Evolutionary conservation across 148 eudicot genomes (phyloP), one percentile per base, ranked within the genome.

Genomic region (Persicaria tinctoria): DNA sequence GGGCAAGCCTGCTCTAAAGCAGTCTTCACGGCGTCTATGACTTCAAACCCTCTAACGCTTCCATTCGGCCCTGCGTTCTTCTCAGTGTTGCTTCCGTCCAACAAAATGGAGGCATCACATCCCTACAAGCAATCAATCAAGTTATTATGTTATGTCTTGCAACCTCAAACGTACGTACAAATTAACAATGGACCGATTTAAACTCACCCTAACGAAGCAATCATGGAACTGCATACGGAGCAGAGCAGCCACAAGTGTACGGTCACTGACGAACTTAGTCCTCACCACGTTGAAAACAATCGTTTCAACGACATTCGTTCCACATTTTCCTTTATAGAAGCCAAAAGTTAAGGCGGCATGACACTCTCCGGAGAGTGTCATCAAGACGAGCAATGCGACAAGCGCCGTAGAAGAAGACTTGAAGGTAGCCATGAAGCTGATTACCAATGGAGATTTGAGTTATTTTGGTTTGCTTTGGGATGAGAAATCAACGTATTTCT

Each of bases 211-310:
- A 46, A 85, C 88, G 54, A 87, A 87, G 75, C 86, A 85, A 46
- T 85, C 90, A 69, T 88, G 89, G 72, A 84, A 84, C 44, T 86
- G 85, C 83, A 81, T 56, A 32, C 87, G 82, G 6, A 84, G 80
- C 7, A 86, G 80, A 46, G 76, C 89, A 1, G 87, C 83, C 0
- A 75, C 75, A 46, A 78, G 74, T 2, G 80, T 78, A 0, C 51
- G 70, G 72, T 88, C 80, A 4, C 20, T 69, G 1, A 2, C 0
- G 51, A 70, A 72, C 62, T 71, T 46, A 1, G 41, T 13, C 6
- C 9, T 46, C 5, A 86, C 74, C 10, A 78, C 81, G 2, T 68
- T 51, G 7, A 72, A 68, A 5, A 86, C 81, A 20, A 88, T 18
- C 0, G 13, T 70, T 72, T 88, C 89, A 4, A 84, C 88, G 17